Evolutionary conservation across 768 basidiomycete species (phyloP), one percentile per base, ranked within the genome.

Genomic region (Tremella fuciformis): DNA sequence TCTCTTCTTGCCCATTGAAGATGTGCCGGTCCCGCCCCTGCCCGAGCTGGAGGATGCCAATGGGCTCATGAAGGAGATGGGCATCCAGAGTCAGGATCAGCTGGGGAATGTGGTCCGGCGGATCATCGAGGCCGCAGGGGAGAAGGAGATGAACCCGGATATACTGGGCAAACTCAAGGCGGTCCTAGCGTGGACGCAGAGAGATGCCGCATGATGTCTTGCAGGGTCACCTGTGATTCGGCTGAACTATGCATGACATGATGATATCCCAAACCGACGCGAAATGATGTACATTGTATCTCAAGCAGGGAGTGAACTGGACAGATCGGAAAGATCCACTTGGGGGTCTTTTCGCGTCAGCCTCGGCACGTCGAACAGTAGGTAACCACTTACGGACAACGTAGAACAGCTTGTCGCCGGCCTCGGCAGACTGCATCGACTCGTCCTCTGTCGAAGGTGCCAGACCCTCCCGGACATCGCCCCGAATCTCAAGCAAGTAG

Each of bases 401-500:
- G 71, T 92, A 93, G 75, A 85, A 87, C 49, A 91, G 82, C 18
- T 87, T 85, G 13, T 85, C 79, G 63, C 85, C 83, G 41, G 83
- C 83, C 9, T 81, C 84, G 13, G 42, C 53, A 81, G 42, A 76
- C 9, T 81, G 75, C 50, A 78, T 75, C 13, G 82, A 82, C 25
- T 83, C 82, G 81, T 81, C 2, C 83, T 77, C 22, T 80, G 84
- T 53, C 13, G 58, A 61, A 8, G 68, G 64, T 15, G 49, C 54
- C 15, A 73, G 48, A 16, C 64, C 67, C 40, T 91, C 87, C 64
- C 89, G 85, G 1, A 88, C 86, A 66, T 91, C 88, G 18, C 90
- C 91, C 46, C 81, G 84, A 56, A 91, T 81, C 75, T 90, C 89
- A 6, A 97, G 80, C 18, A 97, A 80, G 76, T 85, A 94, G 66